Evolutionary conservation across 2,329 filamentous ascomycete species (phyloP).

Genomic region (Simplicillium aogashimaense): DNA sequence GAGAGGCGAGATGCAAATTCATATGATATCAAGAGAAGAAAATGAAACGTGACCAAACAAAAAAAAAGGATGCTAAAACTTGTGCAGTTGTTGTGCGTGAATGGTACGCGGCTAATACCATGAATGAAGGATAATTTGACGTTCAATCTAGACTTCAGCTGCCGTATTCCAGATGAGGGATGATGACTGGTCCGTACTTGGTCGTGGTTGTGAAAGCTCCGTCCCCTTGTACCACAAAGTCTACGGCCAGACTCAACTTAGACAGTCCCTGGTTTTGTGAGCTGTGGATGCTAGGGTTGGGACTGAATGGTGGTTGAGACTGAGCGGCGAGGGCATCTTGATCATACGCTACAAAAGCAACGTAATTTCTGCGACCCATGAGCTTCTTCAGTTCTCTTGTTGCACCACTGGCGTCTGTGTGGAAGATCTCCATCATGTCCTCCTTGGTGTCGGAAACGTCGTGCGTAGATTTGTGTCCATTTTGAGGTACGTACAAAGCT

Average conservation of each 20-base stretch:
- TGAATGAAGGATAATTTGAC: not conserved
- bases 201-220: conserved; percentile 71
- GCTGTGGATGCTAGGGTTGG: conserved; percentile 23
- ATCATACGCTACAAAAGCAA: conserved; percentile 89
- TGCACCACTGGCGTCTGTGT: conserved; percentile 79
- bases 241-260: conserved; percentile 79
- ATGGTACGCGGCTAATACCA: no score
- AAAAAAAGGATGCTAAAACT: not conserved
- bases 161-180: conserved; percentile 75
- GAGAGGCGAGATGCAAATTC: no score
- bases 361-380: conserved; percentile 89
- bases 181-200: conserved; percentile 94
- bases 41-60: no score
- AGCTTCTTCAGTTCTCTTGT: conserved; percentile 78
- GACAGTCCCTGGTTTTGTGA: conserved; percentile 36
- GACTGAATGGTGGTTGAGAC: conserved; percentile 25
- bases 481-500: conserved; percentile 79
- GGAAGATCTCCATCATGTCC: conserved; percentile 99
- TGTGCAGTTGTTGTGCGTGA: not conserved
- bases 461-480: conserved; percentile 68
- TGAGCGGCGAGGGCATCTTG: conserved; percentile 55
- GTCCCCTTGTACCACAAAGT: conserved; percentile 95
- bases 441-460: conserved; percentile 88
- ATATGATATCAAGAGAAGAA: no score
- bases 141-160: conserved; percentile 25